These are phyloP conservation scores for Pachyrhizus erosus DNA, from an alignment of 306 rosid species.

Conservation along the genomic window DNA sequence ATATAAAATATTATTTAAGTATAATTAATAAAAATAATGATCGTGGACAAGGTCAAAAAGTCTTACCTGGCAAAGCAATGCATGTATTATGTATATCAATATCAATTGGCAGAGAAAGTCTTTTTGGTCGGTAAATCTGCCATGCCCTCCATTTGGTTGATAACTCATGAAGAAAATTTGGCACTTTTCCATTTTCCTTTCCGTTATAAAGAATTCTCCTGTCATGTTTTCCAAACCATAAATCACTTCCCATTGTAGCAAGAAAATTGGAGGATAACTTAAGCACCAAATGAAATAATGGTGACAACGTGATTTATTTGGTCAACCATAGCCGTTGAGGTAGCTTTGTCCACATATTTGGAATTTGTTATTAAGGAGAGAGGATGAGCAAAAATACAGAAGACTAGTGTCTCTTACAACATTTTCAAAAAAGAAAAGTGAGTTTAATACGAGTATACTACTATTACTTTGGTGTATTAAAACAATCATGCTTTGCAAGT, in stretches of 20 bases:
- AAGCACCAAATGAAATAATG: neutral
- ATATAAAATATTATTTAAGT: too few relatives aligned
- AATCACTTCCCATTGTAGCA: neutral
- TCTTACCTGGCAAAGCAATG: too few relatives aligned
- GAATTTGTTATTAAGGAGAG: neutral
- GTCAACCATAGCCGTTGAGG: neutral
- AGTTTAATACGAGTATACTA: neutral
- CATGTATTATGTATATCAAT: too few relatives aligned
- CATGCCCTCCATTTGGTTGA: too few relatives aligned
- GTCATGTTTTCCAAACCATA: neutral
- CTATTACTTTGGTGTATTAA: neutral
- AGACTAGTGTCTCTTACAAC: neutral
- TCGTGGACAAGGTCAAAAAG: too few relatives aligned
- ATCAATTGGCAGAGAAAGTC: too few relatives aligned
- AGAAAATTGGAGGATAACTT: neutral
- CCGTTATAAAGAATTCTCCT: neutral
- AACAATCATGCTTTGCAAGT: neutral
- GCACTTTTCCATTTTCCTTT: neutral
- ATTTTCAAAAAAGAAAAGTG: neutral
- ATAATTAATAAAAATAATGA: too few relatives aligned
- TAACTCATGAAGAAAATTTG: neutral
- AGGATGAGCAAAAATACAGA: neutral
- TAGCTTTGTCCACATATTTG: neutral
- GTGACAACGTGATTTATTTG: neutral
- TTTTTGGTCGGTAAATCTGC: too few relatives aligned